A percentile compares a stretch with the other conserved stretches of the same genome.
These are phyloP conservation scores for Backusella tuberculispora DNA, from an alignment of 192 early-diverging fungal species.

Conservation along the genomic window DNA sequence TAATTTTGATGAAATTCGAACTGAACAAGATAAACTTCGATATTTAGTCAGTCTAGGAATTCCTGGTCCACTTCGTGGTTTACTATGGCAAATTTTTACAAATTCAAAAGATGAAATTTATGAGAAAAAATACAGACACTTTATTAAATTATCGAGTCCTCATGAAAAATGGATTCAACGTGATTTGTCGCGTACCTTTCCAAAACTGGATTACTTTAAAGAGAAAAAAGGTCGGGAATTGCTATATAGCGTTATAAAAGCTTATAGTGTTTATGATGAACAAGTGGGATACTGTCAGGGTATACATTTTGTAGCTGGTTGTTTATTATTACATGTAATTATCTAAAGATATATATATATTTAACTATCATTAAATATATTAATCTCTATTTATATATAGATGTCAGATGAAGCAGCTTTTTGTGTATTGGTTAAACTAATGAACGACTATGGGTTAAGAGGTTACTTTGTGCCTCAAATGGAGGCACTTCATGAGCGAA, in stretches of 20 bases:
- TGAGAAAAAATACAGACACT: slow-evolving; percentile 74
- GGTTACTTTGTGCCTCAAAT: slow-evolving; percentile 90
- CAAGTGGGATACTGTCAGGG: slow-evolving; percentile 99
- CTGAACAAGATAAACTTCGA: slow-evolving; percentile 73
- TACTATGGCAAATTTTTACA: slow-evolving; percentile 92
- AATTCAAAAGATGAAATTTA: slow-evolving; percentile 74
- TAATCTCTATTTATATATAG: slow-evolving; percentile 45
- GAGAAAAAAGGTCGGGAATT: slow-evolving; percentile 85
- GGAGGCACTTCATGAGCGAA: slow-evolving; percentile 83
- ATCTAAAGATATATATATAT: slow-evolving; percentile 25
- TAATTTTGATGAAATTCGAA: slow-evolving; percentile 78
- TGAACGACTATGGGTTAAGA: slow-evolving; percentile 87
- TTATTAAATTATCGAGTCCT: slow-evolving; percentile 63
- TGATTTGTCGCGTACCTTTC: slow-evolving; percentile 94
- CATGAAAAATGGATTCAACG: slow-evolving; percentile 92
- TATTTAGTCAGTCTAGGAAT: slow-evolving; percentile 87
- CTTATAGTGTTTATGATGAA: slow-evolving; percentile 88
- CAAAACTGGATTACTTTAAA: slow-evolving; percentile 81
- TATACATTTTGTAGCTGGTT: slow-evolving; percentile 91
- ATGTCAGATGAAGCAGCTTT: slow-evolving; percentile 99
- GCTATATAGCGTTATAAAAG: slow-evolving; percentile 89
- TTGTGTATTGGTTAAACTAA: slow-evolving; percentile 87
- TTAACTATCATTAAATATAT: background rate
- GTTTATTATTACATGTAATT: slow-evolving; percentile 90
- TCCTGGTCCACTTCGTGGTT: slow-evolving; percentile 86